These are phyloP conservation scores for Nematodospora anomalae DNA, from an alignment of 1,139 yeast genomes.

Conservation along the genomic window DNA sequence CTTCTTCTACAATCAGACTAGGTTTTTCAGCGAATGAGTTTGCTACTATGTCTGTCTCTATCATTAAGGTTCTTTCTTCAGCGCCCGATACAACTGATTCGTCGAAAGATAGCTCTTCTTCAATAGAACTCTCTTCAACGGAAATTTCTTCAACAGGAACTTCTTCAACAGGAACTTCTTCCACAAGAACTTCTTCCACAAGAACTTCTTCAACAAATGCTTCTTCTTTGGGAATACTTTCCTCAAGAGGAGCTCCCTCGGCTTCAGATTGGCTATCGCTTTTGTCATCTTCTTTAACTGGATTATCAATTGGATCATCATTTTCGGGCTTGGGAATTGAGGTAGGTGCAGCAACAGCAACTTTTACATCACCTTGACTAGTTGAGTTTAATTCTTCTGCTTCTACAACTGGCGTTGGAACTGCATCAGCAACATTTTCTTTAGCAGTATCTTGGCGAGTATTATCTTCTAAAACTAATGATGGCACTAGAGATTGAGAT, in stretches of 20 bases:
- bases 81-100: not conserved
- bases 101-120: not conserved
- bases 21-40: not conserved
- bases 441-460: constrained; percentile 1
- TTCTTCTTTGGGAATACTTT: too few species aligned
- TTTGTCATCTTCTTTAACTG: constrained; percentile 4
- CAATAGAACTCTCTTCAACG: constrained; percentile 1
- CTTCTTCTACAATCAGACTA: not conserved
- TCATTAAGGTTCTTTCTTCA: not conserved
- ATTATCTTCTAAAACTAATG: not conserved
- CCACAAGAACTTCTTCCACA: constrained; percentile 4
- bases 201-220: constrained; percentile 1
- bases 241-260: too few species aligned
- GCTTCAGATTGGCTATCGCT: too few species aligned
- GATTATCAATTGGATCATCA: not conserved
- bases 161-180: constrained; percentile 1
- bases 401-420: constrained; percentile 3
- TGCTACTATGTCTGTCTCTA: not conserved
- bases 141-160: constrained; percentile 10
- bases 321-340: not conserved
- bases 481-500: not conserved
- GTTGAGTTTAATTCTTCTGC: too few species aligned
- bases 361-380: constrained; percentile 5
- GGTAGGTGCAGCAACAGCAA: not conserved
- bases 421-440: constrained; percentile 3